A percentile compares a stretch with the other conserved stretches of the same genome.
These are phyloP conservation scores for Citeromyces matritensis DNA, from an alignment of 805 yeast species.

Conservation along the genomic window DNA sequence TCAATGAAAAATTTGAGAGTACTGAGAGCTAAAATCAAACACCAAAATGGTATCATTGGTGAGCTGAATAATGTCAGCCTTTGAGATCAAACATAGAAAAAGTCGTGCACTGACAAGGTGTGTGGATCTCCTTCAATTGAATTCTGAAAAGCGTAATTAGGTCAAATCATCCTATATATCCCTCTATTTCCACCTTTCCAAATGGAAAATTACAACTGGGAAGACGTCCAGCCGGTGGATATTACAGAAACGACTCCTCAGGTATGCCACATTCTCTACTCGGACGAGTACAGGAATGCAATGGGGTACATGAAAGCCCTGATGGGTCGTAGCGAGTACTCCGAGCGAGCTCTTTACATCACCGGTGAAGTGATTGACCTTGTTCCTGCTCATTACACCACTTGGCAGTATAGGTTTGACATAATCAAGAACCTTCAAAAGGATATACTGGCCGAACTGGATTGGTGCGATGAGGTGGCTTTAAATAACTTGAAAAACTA, in stretches of 20 bases:
- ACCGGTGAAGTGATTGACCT: constrained; percentile 47
- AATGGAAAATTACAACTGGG: constrained; percentile 2
- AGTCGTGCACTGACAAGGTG: no score
- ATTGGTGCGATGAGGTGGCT: constrained; percentile 71
- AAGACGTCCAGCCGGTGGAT: constrained; percentile 1
- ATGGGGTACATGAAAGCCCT: constrained; percentile 51
- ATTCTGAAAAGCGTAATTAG: no score
- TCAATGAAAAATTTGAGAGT: no score
- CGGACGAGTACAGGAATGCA: constrained; percentile 48
- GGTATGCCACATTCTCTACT: constrained; percentile 53
- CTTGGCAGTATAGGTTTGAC: constrained; percentile 62
- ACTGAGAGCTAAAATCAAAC: no score
- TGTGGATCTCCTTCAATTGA: no score
- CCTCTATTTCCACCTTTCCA: no score
- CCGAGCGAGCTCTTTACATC: constrained; percentile 56
- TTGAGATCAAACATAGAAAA: no score
- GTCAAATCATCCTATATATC: no score
- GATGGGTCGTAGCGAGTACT: constrained; percentile 40
- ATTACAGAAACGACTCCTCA: constrained; percentile 4
- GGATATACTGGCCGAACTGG: constrained; percentile 39
- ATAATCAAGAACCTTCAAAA: constrained; percentile 24
- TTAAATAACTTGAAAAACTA: constrained; percentile 76
- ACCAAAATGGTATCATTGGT: no score
- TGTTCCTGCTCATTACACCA: constrained; percentile 85
- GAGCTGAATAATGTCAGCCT: no score